Conservation (phyloP, 805 yeast species). For the Pichia membranifaciens region DNA sequence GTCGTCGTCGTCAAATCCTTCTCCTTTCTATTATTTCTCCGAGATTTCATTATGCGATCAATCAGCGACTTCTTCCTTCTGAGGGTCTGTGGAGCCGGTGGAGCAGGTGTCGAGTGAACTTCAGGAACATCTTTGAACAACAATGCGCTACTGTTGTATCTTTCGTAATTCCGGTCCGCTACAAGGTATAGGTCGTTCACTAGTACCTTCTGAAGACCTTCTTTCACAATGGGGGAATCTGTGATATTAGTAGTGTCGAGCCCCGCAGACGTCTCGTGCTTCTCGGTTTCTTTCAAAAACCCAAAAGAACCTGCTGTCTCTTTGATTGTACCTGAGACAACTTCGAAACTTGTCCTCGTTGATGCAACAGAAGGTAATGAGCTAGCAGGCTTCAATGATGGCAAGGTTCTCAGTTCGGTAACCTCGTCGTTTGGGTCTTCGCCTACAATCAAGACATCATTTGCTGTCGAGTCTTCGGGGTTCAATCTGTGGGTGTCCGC, state of each 20-base stretch:
- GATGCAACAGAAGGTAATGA: constrained; percentile 1
- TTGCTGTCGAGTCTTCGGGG: too few relatives aligned
- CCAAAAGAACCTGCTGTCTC: constrained; percentile 2
- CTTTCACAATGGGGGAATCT: constrained; percentile 77
- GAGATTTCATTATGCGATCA: too few relatives aligned
- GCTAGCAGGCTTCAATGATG: background rate
- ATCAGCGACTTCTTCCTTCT: too few relatives aligned
- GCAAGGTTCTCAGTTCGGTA: background rate
- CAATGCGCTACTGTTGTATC: background rate
- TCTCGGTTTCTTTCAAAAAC: background rate
- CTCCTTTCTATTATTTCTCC: background rate
- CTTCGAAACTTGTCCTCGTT: background rate
- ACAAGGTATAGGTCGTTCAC: background rate
- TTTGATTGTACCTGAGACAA: constrained; percentile 4
- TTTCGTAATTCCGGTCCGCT: background rate
- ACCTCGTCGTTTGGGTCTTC: constrained; percentile 1
- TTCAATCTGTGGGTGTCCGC: background rate
- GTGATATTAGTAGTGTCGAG: background rate
- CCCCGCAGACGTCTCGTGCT: background rate
- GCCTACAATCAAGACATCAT: background rate
- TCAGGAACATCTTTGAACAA: constrained; percentile 1
- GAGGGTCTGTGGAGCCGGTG: background rate
- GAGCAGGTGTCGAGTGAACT: too few relatives aligned
- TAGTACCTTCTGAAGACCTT: constrained; percentile 49
- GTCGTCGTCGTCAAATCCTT: background rate